Evolutionary conservation across 345 rosid species (phyloP), one percentile per base, ranked within the genome.

Genomic region (Nasturtium officinale): DNA sequence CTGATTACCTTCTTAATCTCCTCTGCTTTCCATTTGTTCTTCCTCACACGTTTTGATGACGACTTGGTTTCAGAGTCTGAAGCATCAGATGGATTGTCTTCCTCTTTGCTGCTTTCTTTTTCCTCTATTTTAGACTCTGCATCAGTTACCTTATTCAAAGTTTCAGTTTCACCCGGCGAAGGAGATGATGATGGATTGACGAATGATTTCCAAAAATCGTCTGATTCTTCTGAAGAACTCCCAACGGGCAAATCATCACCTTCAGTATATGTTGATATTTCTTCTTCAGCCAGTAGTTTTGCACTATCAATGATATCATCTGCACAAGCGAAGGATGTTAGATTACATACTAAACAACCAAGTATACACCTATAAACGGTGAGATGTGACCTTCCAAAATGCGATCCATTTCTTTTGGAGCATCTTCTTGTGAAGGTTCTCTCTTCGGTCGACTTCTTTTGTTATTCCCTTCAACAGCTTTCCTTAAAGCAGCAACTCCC

Each of bases 11-110:
- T 79, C 83, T 84, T 90, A 13, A 91, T 76, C 82, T 95, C 99
- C 77, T 85, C 94, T 2, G 94, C 90, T 77, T 90, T 91, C 99
- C 99, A 91, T 77, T 86, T 91, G 83, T 85, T 91, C 53, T 72
- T 81, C 72, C 73, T 87, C 60, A 57, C 78, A 21, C 76, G 71
- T 84, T 84, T 86, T 7, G 87, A 70, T 56, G 85, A 71, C 48
- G 85, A 75, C 72, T 87, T 85, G 2, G 71, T 69, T 69, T 55
- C 74, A 61, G 92, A 70, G 73, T 62, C 79, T 47, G 73, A 33
- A 9, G 55, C 60, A 57, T 80, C 87, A 18, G 74, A 54, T 61
- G 70, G 55, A 13, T 81, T 84, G 26, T 86, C 87, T 1, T 46
- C 56, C 38, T 87, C 88, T 32, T 56, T 78, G 23, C 79, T 79